Percentiles rank a stretch among this genome's conserved stretches.
These are phyloP conservation scores for Eimeria tenella DNA, from an alignment of 169 alveolate genomes.

Conservation along the genomic window DNA sequence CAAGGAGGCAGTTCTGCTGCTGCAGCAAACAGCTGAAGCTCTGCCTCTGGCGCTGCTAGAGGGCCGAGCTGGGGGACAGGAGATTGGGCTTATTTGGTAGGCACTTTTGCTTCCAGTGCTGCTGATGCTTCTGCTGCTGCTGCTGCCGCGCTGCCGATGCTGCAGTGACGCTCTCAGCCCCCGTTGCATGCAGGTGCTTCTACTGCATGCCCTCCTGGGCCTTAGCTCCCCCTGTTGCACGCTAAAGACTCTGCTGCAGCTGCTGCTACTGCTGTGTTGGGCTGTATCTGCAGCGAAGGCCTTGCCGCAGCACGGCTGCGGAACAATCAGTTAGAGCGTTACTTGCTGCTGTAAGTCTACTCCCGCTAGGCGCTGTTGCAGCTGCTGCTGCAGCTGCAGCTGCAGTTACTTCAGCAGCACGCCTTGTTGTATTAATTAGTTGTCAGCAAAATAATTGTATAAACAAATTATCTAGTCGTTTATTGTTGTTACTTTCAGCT, in stretches of 20 bases:
- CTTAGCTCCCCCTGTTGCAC: neutral
- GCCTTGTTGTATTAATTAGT: neutral
- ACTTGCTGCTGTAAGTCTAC: slow-evolving; percentile 34
- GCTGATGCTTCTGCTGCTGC: neutral
- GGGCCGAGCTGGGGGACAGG: slow-evolving; percentile 51
- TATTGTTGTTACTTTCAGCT: too few relatives aligned
- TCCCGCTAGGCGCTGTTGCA: neutral
- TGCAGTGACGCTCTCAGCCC: neutral
- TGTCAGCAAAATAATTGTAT: too few relatives aligned
- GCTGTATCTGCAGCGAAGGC: slow-evolving; percentile 14
- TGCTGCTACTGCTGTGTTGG: neutral
- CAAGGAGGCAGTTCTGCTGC: slow-evolving; percentile 16
- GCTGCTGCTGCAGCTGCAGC: neutral
- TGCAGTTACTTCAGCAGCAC: neutral
- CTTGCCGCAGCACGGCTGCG: slow-evolving; percentile 21
- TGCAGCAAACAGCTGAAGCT: slow-evolving; percentile 18
- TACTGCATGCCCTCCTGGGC: neutral
- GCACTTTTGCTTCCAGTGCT: neutral
- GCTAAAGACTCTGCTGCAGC: too few relatives aligned
- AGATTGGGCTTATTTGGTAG: slow-evolving; percentile 15
- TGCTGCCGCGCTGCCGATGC: neutral
- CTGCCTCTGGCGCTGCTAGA: slow-evolving; percentile 39
- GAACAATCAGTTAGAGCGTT: slow-evolving; percentile 33
- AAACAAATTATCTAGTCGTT: too few relatives aligned
- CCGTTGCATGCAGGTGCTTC: neutral